phyloP scores from a whole-genome alignment of 768 basidiomycete species.

The Tricholoma sp. region DNA sequence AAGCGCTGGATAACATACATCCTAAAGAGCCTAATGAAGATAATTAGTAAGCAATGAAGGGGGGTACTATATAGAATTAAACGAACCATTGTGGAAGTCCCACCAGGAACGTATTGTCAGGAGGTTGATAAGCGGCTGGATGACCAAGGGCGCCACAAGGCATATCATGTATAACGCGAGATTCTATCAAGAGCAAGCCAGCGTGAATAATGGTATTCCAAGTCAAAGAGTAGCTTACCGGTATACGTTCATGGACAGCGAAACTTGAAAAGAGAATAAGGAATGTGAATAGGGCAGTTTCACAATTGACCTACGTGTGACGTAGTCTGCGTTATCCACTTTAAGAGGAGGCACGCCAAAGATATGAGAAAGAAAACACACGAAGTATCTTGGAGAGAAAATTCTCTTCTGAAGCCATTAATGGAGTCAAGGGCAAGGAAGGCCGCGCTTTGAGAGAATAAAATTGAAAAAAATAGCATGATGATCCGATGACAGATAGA shows the following conservation, averaged over 20 bases:
- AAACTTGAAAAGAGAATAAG: constrained; percentile 35
- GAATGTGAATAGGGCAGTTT: neutral
- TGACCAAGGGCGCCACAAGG: constrained; percentile 59
- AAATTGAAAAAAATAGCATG: neutral
- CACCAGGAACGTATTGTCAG: constrained; percentile 79
- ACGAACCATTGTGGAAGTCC: constrained; percentile 75
- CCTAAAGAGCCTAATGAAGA: constrained; percentile 33
- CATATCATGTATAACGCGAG: constrained; percentile 46
- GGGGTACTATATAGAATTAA: constrained; percentile 7
- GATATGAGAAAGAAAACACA: constrained; percentile 29
- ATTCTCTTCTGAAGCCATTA: constrained; percentile 69
- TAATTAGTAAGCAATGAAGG: neutral
- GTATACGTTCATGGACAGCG: constrained; percentile 73
- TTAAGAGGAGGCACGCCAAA: constrained; percentile 8
- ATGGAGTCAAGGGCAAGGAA: constrained; percentile 65
- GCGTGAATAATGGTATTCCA: neutral
- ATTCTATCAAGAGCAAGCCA: constrained; percentile 26
- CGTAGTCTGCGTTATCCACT: constrained; percentile 26
- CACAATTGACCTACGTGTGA: constrained; percentile 30
- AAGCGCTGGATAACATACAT: constrained; percentile 22
- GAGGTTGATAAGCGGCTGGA: constrained; percentile 66
- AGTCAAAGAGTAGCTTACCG: constrained; percentile 37
- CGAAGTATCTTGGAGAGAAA: constrained; percentile 77
- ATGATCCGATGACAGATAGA: constrained; percentile 5
- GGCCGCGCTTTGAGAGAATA: constrained; percentile 33